Base-by-base conservation (phyloP, 2,329 filamentous ascomycete genomes). In the Amauroascus niger region DNA sequence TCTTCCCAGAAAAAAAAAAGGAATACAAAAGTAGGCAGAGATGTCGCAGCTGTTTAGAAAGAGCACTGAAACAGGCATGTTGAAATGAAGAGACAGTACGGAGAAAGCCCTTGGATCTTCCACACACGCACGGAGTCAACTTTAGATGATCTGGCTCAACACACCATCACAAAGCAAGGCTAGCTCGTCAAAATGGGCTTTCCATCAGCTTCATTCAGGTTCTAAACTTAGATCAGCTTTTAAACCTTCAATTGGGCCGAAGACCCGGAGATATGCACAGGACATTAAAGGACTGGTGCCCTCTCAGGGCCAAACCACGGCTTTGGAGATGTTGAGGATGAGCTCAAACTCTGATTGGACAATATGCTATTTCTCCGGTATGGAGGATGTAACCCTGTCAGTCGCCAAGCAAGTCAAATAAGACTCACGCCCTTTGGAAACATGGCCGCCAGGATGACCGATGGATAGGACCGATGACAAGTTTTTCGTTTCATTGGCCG, bases 331-430 rank as follows among this genome's bases (percentile, higher is more conserved):
- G n/a, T 40, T 39, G 8, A 4, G 14, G 24, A 22, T 9, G 14
- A 32, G 24, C 14, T 35, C n/a, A 9, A 13, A 13, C 18, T 20
- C 3, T 50, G 48, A 33, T 50, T 50, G 48, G 48, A 14, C 20
- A 30, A 3, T 22, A 11, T n/a, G 9, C 4, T 37, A 45, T 45
- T 44, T 52, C 49, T 52, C 49, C 49, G 49, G 14, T 6, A 6
- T 20, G 20, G 40, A 24, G 40, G 37, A 22, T 44, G 49, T 45
- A 52, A 52, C 49, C 49, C 49, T 52, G 49, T 41, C 24, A 43
- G 37, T 13, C 26, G 28, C 35, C 24, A 43, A 41, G 22, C 47
- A 30, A 50, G 26, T 9, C 22, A 13, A 7, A 13, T 24, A 11
- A 3, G 13, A 24, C n/a, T 26, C 40, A 26, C 20, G 37, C 37